Percentiles rank a stretch among this genome's conserved stretches.
Conservation (phyloP, 177 flowering plant species). For the Vitis hybrid region DNA sequence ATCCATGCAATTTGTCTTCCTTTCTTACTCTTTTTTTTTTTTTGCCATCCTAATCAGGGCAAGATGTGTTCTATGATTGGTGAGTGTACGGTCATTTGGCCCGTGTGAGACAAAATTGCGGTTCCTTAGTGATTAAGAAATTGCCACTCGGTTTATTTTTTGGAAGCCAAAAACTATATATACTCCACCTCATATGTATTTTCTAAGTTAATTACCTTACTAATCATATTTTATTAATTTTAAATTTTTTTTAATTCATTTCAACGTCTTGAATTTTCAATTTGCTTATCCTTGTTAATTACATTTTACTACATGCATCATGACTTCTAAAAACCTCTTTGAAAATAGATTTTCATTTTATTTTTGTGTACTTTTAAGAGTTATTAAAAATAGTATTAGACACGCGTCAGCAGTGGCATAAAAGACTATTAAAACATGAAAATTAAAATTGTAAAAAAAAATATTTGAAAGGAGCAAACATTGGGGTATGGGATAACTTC, state of each 20-base stretch:
- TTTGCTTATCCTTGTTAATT: no score
- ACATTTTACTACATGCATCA: no score
- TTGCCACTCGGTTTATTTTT: neutral
- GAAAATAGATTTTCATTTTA: neutral
- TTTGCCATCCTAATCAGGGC: neutral
- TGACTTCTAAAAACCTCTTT: neutral
- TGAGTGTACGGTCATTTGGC: neutral
- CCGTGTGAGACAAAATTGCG: neutral
- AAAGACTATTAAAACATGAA: neutral
- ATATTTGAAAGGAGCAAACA: no score
- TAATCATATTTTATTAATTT: neutral
- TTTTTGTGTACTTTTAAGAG: neutral
- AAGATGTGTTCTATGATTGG: neutral
- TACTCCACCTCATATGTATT: neutral
- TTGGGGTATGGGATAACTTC: fast-evolving
- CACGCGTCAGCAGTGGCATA: neutral
- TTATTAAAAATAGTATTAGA: no score
- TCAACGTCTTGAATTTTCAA: no score
- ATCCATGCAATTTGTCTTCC: neutral
- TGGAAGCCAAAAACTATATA: no score
- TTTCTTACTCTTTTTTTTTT: no score
- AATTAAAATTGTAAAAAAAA: no score
- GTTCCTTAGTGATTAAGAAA: no score
- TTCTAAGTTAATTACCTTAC: neutral
- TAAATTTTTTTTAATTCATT: neutral